These are phyloP conservation scores for Hortaea werneckii DNA, from an alignment of 2,329 filamentous ascomycete species.

Conservation along the genomic window DNA sequence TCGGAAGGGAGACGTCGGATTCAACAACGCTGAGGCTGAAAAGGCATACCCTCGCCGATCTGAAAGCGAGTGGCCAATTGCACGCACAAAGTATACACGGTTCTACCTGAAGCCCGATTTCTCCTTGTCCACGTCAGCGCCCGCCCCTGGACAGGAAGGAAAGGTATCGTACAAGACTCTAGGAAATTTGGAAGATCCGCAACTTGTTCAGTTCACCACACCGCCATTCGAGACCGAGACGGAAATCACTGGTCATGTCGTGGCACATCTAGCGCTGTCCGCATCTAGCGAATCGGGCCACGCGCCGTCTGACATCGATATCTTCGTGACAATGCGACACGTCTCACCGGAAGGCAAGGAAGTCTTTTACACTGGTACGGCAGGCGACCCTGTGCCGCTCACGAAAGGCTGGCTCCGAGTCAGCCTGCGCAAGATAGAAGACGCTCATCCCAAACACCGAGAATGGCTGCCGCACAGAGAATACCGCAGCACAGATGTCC, in stretches of 20 bases:
- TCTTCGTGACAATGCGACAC: slow-evolving; percentile 54
- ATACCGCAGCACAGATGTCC: slow-evolving; percentile 48
- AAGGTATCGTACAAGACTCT: slow-evolving; percentile 47
- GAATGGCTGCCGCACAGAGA: slow-evolving; percentile 48
- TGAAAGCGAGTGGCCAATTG: slow-evolving; percentile 58
- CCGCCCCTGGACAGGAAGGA: slow-evolving; percentile 2
- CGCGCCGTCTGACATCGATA: slow-evolving; percentile 46
- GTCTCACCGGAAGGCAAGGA: slow-evolving; percentile 45
- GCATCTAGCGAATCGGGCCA: slow-evolving; percentile 7
- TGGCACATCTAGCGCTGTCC: slow-evolving; percentile 48
- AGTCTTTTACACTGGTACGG: slow-evolving; percentile 55
- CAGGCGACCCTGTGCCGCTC: slow-evolving; percentile 52
- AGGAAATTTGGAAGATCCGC: slow-evolving; percentile 42
- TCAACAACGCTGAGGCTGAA: slow-evolving; percentile 54
- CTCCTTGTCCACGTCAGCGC: slow-evolving; percentile 22
- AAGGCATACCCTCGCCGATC: slow-evolving; percentile 44
- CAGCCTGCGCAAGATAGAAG: slow-evolving; percentile 45
- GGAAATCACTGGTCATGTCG: slow-evolving; percentile 59
- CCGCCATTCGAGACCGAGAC: slow-evolving; percentile 50
- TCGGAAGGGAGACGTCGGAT: slow-evolving; percentile 56
- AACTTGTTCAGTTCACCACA: slow-evolving; percentile 49
- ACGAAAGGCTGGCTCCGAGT: slow-evolving; percentile 56
- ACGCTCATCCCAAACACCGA: slow-evolving; percentile 41
- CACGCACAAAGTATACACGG: slow-evolving; percentile 52
- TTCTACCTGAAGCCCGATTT: slow-evolving; percentile 47